Evolutionary conservation across 495 filamentous ascomycete species (phyloP).

Genomic region (Immersiella caudata): DNA sequence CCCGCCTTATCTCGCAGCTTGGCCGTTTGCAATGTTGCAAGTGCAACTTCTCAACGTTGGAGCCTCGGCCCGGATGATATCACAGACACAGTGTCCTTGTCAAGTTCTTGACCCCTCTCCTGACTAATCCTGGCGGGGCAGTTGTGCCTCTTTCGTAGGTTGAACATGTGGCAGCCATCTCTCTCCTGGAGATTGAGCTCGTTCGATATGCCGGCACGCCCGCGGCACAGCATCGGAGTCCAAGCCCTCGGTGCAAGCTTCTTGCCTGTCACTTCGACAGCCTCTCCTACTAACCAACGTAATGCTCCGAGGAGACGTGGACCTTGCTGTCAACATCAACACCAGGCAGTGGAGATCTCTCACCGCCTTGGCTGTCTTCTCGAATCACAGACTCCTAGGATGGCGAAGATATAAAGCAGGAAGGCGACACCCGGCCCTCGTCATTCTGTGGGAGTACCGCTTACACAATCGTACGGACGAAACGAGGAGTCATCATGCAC

Average conservation of each 20-base stretch:
- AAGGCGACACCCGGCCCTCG: conserved; percentile 5
- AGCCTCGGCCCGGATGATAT: conserved; percentile 1
- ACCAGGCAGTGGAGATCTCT: not conserved
- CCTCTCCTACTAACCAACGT: not conserved
- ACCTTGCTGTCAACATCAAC: not conserved
- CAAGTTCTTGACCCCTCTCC: not conserved
- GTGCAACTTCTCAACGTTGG: conserved; percentile 5
- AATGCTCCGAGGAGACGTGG: conserved; percentile 3
- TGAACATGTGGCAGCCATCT: conserved; percentile 13
- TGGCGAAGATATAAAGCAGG: conserved; percentile 5
- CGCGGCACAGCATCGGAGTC: conserved; percentile 21
- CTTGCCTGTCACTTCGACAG: not conserved
- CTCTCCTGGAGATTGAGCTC: conserved; percentile 1
- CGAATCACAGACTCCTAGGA: not conserved
- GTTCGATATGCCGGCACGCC: conserved; percentile 19
- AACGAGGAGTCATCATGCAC: not conserved
- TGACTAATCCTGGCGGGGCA: not conserved
- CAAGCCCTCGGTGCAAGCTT: conserved; percentile 10
- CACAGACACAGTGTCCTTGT: conserved; percentile 3
- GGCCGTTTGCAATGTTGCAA: conserved; percentile 8
- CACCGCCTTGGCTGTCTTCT: not conserved
- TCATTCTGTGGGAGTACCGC: not conserved
- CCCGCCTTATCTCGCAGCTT: conserved; percentile 18
- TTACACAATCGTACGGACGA: not conserved
- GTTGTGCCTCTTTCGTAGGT: not conserved